Percentiles rank a stretch among this genome's conserved stretches.
phyloP scores from a whole-genome alignment of 352 stramenopile genomes.

The Aphanomyces stellatus region DNA sequence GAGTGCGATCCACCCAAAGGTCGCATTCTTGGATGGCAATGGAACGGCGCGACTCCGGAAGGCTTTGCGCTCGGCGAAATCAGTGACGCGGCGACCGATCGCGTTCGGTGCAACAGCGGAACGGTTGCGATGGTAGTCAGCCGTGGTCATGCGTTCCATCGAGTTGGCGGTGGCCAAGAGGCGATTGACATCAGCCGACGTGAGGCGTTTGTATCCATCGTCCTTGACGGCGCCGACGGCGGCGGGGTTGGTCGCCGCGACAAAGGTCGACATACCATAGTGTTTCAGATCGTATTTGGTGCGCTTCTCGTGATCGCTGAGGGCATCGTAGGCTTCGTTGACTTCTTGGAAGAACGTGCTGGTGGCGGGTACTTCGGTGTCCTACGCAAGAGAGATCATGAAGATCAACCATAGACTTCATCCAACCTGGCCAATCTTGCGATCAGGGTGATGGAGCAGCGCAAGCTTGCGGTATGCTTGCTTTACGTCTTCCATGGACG shows the following conservation, averaged over 20 bases:
- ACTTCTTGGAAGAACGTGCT: conserved; percentile 32
- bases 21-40: conserved; percentile 47
- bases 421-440: conserved; percentile 28
- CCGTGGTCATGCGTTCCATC: conserved; percentile 70
- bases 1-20: conserved; percentile 55
- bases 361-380: conserved; percentile 19
- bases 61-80: conserved; percentile 56
- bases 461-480: conserved; percentile 25
- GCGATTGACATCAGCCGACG: conserved; percentile 52
- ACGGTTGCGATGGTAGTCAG: conserved; percentile 52
- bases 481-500: conserved; percentile 18
- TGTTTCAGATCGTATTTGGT: conserved; percentile 64
- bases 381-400: conserved; percentile 22
- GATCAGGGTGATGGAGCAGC: conserved; percentile 64
- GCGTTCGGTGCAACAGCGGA: conserved; percentile 40
- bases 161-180: conserved; percentile 66
- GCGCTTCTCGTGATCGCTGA: conserved; percentile 39
- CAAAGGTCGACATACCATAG: conserved; percentile 42
- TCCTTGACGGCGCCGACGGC: conserved; percentile 26
- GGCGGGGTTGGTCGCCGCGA: conserved; percentile 22
- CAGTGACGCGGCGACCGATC: conserved; percentile 50
- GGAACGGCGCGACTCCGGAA: conserved; percentile 40
- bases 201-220: conserved; percentile 57
- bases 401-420: conserved; percentile 17
- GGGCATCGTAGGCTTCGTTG: conserved; percentile 62